A percentile compares a stretch with the other conserved stretches of the same genome.
phyloP scores from a whole-genome alignment of 1,284 basidiomycete genomes.

The Tylopilus orsonianus region DNA sequence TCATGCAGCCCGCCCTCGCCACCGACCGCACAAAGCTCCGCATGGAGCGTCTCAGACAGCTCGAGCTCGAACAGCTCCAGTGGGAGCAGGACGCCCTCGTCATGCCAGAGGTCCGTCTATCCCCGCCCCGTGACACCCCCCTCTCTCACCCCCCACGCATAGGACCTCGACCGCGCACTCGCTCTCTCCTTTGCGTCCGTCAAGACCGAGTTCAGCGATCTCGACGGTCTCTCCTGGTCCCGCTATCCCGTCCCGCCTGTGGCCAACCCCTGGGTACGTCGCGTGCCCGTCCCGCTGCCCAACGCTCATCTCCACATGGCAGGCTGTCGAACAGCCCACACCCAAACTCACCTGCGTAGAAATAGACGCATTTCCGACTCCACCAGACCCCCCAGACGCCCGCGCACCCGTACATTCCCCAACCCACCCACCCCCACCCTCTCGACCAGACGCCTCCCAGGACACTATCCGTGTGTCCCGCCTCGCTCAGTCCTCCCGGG shows the following conservation, averaged over 20 bases:
- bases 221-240: slow-evolving; percentile 48
- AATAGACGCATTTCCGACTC: slow-evolving; percentile 15
- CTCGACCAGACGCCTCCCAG: slow-evolving; percentile 35
- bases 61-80: slow-evolving; percentile 48
- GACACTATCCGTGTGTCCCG: slow-evolving; percentile 42
- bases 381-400: slow-evolving; percentile 4
- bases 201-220: slow-evolving; percentile 48
- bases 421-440: slow-evolving; percentile 27
- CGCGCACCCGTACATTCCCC: slow-evolving; percentile 13
- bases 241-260: slow-evolving; percentile 25
- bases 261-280: slow-evolving; percentile 29
- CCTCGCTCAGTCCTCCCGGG: slow-evolving; percentile 15
- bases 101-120: slow-evolving; percentile 45
- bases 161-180: slow-evolving; percentile 43
- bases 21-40: slow-evolving; percentile 29
- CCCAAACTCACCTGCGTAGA: slow-evolving; percentile 28
- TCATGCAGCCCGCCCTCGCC: slow-evolving; percentile 21
- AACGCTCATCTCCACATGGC: slow-evolving; percentile 3
- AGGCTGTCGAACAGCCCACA: slow-evolving; percentile 32
- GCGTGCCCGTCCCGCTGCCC: not conserved
- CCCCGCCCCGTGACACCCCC: too few relatives aligned
- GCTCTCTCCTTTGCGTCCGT: slow-evolving; percentile 43
- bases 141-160: slow-evolving; percentile 5
- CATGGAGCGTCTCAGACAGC: slow-evolving; percentile 32
- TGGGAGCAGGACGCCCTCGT: slow-evolving; percentile 49